A percentile compares a stretch with the other conserved stretches of the same genome.
Conservation (phyloP, 345 rosid genomes). For the Turnera subulata region DNA sequence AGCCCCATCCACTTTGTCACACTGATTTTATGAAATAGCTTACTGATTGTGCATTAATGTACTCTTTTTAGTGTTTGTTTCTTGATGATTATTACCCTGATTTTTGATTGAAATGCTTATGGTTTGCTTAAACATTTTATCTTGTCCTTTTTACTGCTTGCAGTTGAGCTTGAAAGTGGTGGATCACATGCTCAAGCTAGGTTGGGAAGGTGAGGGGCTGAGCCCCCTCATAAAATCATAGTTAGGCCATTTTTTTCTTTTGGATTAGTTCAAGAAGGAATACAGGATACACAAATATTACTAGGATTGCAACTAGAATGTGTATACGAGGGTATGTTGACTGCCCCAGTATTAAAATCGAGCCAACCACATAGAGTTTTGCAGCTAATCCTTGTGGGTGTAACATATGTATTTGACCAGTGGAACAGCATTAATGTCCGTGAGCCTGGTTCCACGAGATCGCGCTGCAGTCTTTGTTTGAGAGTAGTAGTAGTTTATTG, state of each 20-base stretch:
- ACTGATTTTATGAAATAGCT: too few species aligned
- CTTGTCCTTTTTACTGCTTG: conserved; percentile 14
- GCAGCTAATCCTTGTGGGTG: conserved; percentile 16
- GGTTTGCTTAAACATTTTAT: too few species aligned
- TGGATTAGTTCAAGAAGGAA: conserved; percentile 10
- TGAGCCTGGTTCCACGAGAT: not conserved
- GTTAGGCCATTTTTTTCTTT: conserved; percentile 12
- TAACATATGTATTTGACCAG: conserved; percentile 21
- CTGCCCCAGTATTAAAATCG: conserved; percentile 6
- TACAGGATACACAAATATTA: conserved; percentile 6
- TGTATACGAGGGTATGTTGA: conserved; percentile 6
- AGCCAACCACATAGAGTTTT: not conserved
- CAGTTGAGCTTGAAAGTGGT: conserved; percentile 91
- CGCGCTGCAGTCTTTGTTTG: conserved; percentile 14
- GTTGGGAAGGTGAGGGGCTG: conserved; percentile 92
- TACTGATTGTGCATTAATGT: too few species aligned
- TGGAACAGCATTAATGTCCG: conserved; percentile 2
- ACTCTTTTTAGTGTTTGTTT: too few species aligned
- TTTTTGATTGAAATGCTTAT: conserved; percentile 2
- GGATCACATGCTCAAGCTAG: conserved; percentile 94
- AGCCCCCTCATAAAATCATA: conserved; percentile 55
- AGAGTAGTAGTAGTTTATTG: conserved; percentile 11
- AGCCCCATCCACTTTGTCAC: too few species aligned
- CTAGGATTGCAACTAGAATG: conserved; percentile 6
- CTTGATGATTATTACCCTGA: not conserved